These are phyloP conservation scores for Clonostachys sp. DNA, from an alignment of 2,329 filamentous ascomycete species.

Conservation along the genomic window DNA sequence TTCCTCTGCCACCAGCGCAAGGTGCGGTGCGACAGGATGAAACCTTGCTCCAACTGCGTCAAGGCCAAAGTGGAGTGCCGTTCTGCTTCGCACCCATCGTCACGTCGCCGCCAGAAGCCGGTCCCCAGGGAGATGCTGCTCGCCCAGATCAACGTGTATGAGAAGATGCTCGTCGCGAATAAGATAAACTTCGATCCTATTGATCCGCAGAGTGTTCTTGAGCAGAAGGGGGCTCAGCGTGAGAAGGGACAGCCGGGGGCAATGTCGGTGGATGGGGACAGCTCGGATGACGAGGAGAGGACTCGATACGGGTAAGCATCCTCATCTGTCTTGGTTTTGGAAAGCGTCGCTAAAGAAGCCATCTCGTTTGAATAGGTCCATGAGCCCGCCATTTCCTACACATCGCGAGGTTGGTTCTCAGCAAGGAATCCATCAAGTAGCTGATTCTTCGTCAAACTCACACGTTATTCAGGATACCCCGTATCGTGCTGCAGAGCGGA, in stretches of 20 bases:
- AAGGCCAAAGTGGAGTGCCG: constrained; percentile 58
- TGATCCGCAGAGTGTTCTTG: constrained; percentile 32
- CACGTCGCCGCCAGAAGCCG: constrained; percentile 55
- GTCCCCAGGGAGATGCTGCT: constrained; percentile 68
- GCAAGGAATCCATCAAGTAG: no score
- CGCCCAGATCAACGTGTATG: constrained; percentile 64
- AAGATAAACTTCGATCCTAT: constrained; percentile 65
- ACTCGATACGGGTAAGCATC: constrained; percentile 34
- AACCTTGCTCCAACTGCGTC: constrained; percentile 66
- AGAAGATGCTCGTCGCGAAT: constrained; percentile 59
- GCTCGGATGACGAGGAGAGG: constrained; percentile 20
- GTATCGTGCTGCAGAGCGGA: constrained; percentile 36
- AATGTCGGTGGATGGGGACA: constrained; percentile 49
- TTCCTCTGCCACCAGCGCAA: constrained; percentile 73
- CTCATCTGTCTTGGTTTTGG: constrained; percentile 15
- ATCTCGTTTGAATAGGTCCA: background rate
- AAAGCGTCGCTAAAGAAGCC: constrained; percentile 14
- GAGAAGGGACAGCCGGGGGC: constrained; percentile 52
- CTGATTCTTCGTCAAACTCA: no score
- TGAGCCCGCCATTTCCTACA: constrained; percentile 19
- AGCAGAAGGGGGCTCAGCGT: constrained; percentile 27
- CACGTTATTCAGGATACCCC: no score
- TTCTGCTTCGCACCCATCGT: constrained; percentile 50
- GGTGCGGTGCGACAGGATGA: constrained; percentile 68
- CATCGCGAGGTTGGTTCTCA: constrained; percentile 40